phyloP scores from a whole-genome alignment of 169 alveolate genomes.

The Babesia ovata region DNA sequence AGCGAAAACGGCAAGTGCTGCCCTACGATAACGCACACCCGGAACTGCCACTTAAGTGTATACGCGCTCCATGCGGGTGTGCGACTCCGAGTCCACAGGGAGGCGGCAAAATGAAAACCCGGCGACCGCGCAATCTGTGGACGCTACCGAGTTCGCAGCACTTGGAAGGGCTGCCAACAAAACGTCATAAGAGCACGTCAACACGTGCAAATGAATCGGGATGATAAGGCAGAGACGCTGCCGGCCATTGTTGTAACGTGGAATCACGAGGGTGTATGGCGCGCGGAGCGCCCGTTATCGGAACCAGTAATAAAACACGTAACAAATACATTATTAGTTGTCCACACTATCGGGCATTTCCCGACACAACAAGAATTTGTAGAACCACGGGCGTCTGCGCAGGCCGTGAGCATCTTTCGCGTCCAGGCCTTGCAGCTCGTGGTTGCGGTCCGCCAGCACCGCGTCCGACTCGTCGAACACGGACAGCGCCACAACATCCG shows the following conservation, averaged over 20 bases:
- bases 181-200: neutral
- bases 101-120: neutral
- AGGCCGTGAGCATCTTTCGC: neutral
- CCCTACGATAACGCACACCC: neutral
- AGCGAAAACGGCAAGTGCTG: neutral
- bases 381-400: neutral
- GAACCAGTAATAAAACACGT: neutral
- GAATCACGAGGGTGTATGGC: constrained; percentile 20
- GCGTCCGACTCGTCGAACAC: constrained; percentile 26
- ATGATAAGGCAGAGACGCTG: too few relatives aligned
- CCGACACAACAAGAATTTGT: neutral
- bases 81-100: neutral
- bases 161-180: neutral
- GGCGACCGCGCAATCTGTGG: neutral
- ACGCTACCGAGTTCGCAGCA: neutral
- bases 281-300: constrained; percentile 5
- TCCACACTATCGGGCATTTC: neutral
- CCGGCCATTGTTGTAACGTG: neutral
- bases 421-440: constrained; percentile 19
- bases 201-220: too few relatives aligned
- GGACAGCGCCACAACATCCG: constrained; percentile 32
- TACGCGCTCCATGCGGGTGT: neutral
- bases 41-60: neutral
- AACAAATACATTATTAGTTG: neutral
- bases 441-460: constrained; percentile 18